A percentile compares a stretch with the other conserved stretches of the same genome.
Conservation (phyloP, 805 yeast species). For the Kodamaea restingae region DNA sequence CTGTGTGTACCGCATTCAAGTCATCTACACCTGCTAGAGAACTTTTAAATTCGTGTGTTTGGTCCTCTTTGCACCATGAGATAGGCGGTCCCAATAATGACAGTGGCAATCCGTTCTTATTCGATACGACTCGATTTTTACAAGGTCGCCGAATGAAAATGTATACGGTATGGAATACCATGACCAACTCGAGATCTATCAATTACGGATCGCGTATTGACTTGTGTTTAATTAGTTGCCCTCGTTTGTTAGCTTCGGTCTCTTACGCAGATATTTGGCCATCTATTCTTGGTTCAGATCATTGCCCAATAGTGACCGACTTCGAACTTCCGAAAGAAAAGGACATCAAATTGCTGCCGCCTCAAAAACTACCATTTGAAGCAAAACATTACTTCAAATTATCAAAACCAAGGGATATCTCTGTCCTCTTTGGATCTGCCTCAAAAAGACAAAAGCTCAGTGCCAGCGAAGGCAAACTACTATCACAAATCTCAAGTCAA, state of each 20-base stretch:
- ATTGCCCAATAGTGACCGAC: slow-evolving; percentile 86
- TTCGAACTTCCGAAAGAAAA: slow-evolving; percentile 28
- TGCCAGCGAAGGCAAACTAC: neutral
- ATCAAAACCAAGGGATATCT: slow-evolving; percentile 29
- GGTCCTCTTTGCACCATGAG: slow-evolving; percentile 17
- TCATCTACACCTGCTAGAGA: slow-evolving; percentile 25
- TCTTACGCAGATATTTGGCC: slow-evolving; percentile 59
- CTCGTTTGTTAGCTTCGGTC: slow-evolving; percentile 27
- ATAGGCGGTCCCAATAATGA: neutral
- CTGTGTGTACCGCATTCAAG: slow-evolving; percentile 35
- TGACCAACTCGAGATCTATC: slow-evolving; percentile 67
- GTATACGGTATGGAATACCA: slow-evolving; percentile 92
- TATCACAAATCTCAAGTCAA: neutral
- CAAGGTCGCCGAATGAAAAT: slow-evolving; percentile 59
- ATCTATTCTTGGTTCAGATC: slow-evolving; percentile 80
- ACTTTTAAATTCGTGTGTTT: slow-evolving; percentile 25
- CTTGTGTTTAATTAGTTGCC: slow-evolving; percentile 53
- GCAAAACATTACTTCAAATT: slow-evolving; percentile 19
- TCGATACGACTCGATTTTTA: slow-evolving; percentile 54
- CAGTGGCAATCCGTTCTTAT: slow-evolving; percentile 29
- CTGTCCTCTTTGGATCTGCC: slow-evolving; percentile 21
- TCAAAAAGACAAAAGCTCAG: neutral
- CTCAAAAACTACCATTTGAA: slow-evolving; percentile 17
- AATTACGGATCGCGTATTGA: slow-evolving; percentile 91
- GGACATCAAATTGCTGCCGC: neutral